A percentile compares a stretch with the other conserved stretches of the same genome.
Evolutionary conservation across 116 monocot species (phyloP).

Genomic region (Posidonia oceanica): DNA sequence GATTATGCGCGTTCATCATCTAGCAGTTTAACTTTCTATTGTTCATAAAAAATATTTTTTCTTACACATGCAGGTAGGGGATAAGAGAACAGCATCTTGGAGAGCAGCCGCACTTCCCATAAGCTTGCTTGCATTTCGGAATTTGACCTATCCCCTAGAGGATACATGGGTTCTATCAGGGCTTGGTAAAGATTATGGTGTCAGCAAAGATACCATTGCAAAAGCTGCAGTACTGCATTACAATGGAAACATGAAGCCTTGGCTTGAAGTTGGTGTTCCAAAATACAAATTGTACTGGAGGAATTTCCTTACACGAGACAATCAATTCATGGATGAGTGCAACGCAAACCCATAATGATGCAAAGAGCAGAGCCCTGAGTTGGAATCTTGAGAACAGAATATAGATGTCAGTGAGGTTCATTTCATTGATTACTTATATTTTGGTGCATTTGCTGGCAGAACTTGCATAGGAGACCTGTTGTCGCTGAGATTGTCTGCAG

Average conservation of each 20-base stretch:
- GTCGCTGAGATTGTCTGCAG: too few relatives aligned
- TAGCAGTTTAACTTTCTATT: neutral
- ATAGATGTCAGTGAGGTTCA: neutral
- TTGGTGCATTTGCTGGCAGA: too few relatives aligned
- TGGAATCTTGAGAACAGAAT: neutral
- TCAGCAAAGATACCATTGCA: constrained; percentile 22
- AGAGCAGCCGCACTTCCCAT: constrained; percentile 50
- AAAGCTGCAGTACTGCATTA: constrained; percentile 67
- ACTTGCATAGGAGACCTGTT: too few relatives aligned
- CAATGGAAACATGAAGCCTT: constrained; percentile 99
- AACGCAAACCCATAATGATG: constrained; percentile 56
- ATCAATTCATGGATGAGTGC: constrained; percentile 86
- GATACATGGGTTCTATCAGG: constrained; percentile 55
- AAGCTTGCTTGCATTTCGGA: constrained; percentile 67
- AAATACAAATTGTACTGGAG: constrained; percentile 82
- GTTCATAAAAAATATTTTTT: neutral
- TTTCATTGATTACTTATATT: neutral
- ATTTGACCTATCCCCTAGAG: constrained; percentile 47
- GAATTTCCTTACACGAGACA: constrained; percentile 47
- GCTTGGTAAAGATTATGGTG: constrained; percentile 62
- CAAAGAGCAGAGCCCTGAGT: neutral
- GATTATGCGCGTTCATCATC: neutral
- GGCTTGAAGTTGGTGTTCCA: constrained; percentile 94
- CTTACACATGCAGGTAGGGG: constrained; percentile 27
- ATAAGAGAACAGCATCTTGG: constrained; percentile 35